phyloP scores from a whole-genome alignment of 495 filamentous ascomycete genomes.

The Penicillium paradoxum region DNA sequence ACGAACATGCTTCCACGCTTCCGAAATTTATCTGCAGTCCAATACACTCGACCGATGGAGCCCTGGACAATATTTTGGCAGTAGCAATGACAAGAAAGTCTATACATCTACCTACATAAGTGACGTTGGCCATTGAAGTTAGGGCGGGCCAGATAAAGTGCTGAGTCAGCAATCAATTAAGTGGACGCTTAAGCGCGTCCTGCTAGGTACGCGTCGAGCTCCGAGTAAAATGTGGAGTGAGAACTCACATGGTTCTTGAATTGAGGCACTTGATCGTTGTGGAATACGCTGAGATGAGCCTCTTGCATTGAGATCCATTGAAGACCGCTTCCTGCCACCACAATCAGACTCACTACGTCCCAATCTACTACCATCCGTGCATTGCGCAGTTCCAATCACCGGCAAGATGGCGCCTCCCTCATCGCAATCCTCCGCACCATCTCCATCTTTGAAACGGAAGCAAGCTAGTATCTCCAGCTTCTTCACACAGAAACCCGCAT shows the following conservation, averaged over 20 bases:
- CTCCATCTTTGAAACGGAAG: slow-evolving; percentile 49
- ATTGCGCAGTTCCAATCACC: background rate
- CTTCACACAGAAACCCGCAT: slow-evolving; percentile 61
- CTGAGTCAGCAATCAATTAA: slow-evolving; percentile 26
- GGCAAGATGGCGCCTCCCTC: slow-evolving; percentile 32
- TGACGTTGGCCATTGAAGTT: too few relatives aligned
- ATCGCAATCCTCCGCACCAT: slow-evolving; percentile 39
- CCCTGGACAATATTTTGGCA: too few relatives aligned
- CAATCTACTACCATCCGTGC: background rate
- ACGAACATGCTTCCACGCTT: too few relatives aligned
- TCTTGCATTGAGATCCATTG: background rate
- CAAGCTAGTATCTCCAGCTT: slow-evolving; percentile 85
- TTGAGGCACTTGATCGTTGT: background rate
- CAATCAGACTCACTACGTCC: background rate
- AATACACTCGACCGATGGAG: too few relatives aligned
- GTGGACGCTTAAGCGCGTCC: slow-evolving; percentile 11
- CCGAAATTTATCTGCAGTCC: too few relatives aligned
- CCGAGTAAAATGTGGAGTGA: background rate
- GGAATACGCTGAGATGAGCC: background rate
- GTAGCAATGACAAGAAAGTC: too few relatives aligned
- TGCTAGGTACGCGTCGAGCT: slow-evolving; percentile 12
- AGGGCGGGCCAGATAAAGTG: background rate
- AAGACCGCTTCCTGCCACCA: background rate
- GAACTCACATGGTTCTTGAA: background rate
- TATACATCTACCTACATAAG: too few relatives aligned